These are phyloP conservation scores for Amanita subjunquillea DNA, from an alignment of 768 basidiomycete species.

Conservation along the genomic window DNA sequence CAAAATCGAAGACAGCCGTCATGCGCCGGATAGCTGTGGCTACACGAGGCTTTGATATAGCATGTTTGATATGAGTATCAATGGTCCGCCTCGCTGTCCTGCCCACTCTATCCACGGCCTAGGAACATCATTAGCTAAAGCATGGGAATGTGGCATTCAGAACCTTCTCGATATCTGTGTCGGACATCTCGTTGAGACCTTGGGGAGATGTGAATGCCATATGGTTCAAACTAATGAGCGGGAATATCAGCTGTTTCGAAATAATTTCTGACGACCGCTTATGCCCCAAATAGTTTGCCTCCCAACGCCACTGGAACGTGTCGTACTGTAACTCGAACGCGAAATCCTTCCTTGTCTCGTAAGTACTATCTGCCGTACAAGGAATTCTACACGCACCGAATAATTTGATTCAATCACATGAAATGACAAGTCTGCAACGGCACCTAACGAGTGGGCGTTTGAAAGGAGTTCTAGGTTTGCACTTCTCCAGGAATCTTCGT, in stretches of 20 bases:
- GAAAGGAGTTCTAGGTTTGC: conserved; percentile 43
- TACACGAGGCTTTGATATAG: conserved; percentile 56
- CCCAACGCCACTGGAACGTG: conserved; percentile 73
- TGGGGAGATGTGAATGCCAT: conserved; percentile 56
- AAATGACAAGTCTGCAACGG: conserved; percentile 45
- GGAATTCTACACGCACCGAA: conserved; percentile 32
- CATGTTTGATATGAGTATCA: conserved; percentile 66
- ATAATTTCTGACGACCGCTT: conserved; percentile 61
- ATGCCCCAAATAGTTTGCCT: conserved; percentile 54
- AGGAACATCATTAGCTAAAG: conserved; percentile 5
- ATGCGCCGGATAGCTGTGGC: conserved; percentile 61
- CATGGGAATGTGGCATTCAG: neutral
- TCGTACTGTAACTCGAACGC: conserved; percentile 51
- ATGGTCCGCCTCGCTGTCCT: conserved; percentile 56
- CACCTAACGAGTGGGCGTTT: conserved; percentile 52
- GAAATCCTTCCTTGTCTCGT: conserved; percentile 39
- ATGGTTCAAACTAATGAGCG: conserved; percentile 63
- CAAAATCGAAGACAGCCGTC: conserved; percentile 63
- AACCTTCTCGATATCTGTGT: conserved; percentile 60
- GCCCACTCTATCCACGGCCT: conserved; percentile 65
- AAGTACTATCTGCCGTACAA: neutral
- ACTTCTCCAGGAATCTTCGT: conserved; percentile 57
- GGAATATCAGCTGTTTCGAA: conserved; percentile 70
- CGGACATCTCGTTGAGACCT: conserved; percentile 42
- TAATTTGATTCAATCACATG: conserved; percentile 48